A percentile compares a stretch with the other conserved stretches of the same genome.
phyloP scores from a whole-genome alignment of 2,329 filamentous ascomycete species.

The Hymenotorrendiella dingleyae region DNA sequence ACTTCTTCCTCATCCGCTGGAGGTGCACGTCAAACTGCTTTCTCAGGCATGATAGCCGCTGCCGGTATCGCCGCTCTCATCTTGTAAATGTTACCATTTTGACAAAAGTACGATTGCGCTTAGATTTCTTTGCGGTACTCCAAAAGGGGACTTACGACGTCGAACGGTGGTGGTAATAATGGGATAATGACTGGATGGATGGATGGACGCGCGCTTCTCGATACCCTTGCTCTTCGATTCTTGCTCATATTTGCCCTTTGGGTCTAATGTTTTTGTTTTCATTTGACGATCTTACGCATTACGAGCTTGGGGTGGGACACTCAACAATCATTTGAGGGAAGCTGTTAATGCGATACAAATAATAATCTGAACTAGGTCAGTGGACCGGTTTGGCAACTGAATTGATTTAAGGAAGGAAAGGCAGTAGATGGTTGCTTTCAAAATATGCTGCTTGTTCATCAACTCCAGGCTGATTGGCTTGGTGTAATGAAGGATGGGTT shows the following conservation, averaged over 20 bases:
- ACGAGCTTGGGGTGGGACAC: too few species aligned
- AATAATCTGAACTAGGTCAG: too few species aligned
- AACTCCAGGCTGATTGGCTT: too few species aligned
- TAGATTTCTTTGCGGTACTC: conserved; percentile 15
- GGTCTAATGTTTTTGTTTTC: conserved; percentile 9
- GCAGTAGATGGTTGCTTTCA: too few species aligned
- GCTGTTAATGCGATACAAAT: too few species aligned
- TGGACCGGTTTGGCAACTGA: too few species aligned
- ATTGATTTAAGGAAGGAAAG: too few species aligned
- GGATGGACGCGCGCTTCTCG: conserved; percentile 11
- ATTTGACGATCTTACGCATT: conserved; percentile 17
- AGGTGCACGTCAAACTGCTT: conserved; percentile 24
- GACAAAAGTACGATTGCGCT: conserved; percentile 2
- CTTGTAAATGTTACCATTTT: conserved; percentile 21
- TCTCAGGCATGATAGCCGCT: conserved; percentile 24
- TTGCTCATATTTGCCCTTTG: conserved; percentile 23
- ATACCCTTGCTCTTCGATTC: conserved; percentile 25
- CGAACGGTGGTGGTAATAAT: conserved; percentile 7
- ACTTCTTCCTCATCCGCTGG: conserved; percentile 15
- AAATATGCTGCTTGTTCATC: too few species aligned
- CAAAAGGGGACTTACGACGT: conserved; percentile 7
- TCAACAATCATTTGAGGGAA: too few species aligned
- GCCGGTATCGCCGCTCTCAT: conserved; percentile 28
- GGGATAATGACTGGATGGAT: conserved; percentile 5
- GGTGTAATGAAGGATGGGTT: too few species aligned